Evolutionary conservation across 177 flowering plant species (phyloP), one percentile per base, ranked within the genome.

Genomic region (Vitis hybrid): DNA sequence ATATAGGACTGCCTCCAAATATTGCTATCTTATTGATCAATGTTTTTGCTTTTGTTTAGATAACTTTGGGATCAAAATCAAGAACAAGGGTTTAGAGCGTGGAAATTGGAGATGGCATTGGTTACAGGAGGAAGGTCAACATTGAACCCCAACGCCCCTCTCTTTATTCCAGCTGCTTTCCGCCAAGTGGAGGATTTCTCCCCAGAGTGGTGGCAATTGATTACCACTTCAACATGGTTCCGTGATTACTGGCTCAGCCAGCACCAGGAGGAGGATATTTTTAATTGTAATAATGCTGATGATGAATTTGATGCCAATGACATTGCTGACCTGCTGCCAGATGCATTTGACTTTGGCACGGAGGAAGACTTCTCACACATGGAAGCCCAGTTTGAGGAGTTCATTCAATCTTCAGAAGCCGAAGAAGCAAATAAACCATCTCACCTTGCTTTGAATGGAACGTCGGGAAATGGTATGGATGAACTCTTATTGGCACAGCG

Each of bases 141-240:
- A 1, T 75, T 92, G 75, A 92, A 92, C 67, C 97, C 97, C 1
- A 72, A 92, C 74, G 97, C 97, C 2, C 91, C 94, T 13, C 73
- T 89, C 13, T 92, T 84, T 50, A 77, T 92, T 53, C 97, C 96
- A 3, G 89, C 92, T 20, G 86, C 86, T 14, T 67, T 83, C 26
- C 87, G 87, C 12, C 93, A 84, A 64, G 94, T 92, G 73, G 97
- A 90, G 82, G 97, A 92, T 75, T 92, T 90, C 82, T 90, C 97
- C 0, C 94, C 96, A 0, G 91, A 89, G 62, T 90, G 97, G 97
- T 92, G 91, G 90, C 77, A 92, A 6, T 78, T 89, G 73, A 89
- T 92, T 62, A 87, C 83, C 2, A 86, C 90, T 2, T 83, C 93
- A 7, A 81, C 86, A 13, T 90, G 96, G 93, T 92, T 81, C 80